Base-by-base conservation (phyloP, 1,284 basidiomycete species). In the Sparassis latifolia region DNA sequence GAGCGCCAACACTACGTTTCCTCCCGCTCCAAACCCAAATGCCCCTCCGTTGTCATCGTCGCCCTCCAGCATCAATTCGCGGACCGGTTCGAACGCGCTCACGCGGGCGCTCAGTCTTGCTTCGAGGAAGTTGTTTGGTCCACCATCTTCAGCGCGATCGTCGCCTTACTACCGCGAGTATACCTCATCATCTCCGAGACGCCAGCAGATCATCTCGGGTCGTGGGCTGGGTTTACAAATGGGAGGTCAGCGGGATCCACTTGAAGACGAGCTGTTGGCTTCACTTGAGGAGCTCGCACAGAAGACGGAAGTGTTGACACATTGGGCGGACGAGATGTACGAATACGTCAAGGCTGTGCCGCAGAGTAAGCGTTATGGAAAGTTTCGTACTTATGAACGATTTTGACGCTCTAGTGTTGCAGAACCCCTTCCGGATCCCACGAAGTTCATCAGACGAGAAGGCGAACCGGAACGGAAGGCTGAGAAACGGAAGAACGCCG, bases 321-420 rank as follows among this genome's bases (percentile, higher is more conserved):
- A 91, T 56, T 95, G 95, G 79, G 96, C 91, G 35, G 95, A 98
- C 68, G 83, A 88, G 66, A 91, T 94, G 79, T 87, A 96, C 55
- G 84, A 90, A 49, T 84, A 82, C 67, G 82, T 89, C 44, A 90
- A 82, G 68, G 82, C 81, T 28, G 72, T 87, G 41, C 85, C 86
- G 29, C 82, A 87, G 66, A 89, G 86, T 89, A 57, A 47, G 86
- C 20, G 40, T 47, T 20, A 33, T n/a, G 29, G 6, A 28, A 28
- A 2, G 41, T 44, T 38, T n/a, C 7, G 12, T 32, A 31, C 38
- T 49, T 35, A 55, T 55, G 10, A 52, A 42, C 40, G 32, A 40
- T 29, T 42, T 54, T 40, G 43, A 28, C 49, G 42, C 10, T 20
- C 10, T 29, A 6, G 12, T 10, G 10, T 9, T 28, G 6, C 58